Base-by-base conservation (phyloP, 768 basidiomycete genomes). In the Suillus clintonianus region DNA sequence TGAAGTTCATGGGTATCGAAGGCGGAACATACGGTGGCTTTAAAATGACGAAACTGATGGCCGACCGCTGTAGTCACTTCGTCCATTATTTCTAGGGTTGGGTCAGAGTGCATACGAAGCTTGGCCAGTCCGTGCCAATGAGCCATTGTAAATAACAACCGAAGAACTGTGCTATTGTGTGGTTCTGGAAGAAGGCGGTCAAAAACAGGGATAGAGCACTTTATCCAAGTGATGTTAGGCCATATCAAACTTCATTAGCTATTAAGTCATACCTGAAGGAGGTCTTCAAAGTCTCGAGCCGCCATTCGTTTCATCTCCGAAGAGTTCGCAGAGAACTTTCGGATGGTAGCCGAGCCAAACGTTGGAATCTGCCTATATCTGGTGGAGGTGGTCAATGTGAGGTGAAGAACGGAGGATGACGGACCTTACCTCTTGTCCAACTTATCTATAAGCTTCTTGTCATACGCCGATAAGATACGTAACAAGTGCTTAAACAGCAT, bases 41-140 rank as follows among this genome's bases (percentile, higher is more conserved):
- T 5, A 64, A 80, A 79, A 9, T 68, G 15, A 1, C 72, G 71
- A 4, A 78, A 37, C 4, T 30, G 39, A 4, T 59, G 10, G 0
- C 77, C 76, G 8, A 79, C 55, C 5, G 41, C 22, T 51, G 43
- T 65, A 61, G 41, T 74, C 67, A 19, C 68, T 61, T 1, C 37
- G 24, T 24, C 72, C 9, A 80, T 76, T 64, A 14, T 32, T 51
- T 0, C 9, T 24, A 47, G 73, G 50, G 36, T 74, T 11, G 54
- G 48, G 5, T 67, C 62, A 0, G 77, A 75, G 57, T 77, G 78
- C 5, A 75, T 53, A 1, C 76, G 70, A 4, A 80, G 69, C 58
- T 80, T 80, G 0, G 75, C 77, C 6, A 72, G 64, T 5, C 64
- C 73, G 68, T 79, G 78, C 79, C 79, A 81, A 4, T 66, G 71